phyloP scores from a whole-genome alignment of 2,329 filamentous ascomycete genomes.

The Alternaria triticina region DNA sequence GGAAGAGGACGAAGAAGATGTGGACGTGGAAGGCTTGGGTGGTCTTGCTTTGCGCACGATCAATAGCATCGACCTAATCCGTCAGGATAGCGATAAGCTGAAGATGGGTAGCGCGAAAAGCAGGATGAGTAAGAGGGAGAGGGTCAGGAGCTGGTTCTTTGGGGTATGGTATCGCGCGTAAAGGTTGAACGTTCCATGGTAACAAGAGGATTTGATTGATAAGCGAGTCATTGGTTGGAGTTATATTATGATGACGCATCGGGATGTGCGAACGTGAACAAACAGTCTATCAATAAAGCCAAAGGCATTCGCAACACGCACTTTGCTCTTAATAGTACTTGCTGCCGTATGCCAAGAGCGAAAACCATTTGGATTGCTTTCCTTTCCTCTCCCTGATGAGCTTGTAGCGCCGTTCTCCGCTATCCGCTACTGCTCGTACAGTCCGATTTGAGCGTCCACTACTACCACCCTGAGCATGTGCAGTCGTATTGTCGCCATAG shows the following conservation, averaged over 20 bases:
- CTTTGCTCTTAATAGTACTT: neutral
- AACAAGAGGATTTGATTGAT: neutral
- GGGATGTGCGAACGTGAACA: neutral
- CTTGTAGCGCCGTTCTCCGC: neutral
- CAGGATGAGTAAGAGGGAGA: neutral
- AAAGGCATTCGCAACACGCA: neutral
- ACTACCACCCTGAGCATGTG: neutral
- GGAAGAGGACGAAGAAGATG: neutral
- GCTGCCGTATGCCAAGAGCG: neutral
- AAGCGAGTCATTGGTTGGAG: neutral
- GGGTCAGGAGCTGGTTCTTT: neutral
- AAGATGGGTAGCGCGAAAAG: neutral
- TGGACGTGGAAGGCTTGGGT: neutral
- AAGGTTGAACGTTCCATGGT: neutral
- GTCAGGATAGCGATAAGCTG: neutral
- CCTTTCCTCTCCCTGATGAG: neutral
- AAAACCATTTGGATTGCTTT: neutral
- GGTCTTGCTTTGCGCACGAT: neutral
- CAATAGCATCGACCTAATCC: neutral
- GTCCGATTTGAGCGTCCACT: neutral
- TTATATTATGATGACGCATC: neutral
- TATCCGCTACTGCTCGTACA: neutral
- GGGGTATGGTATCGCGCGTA: neutral
- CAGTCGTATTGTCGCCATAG: neutral
- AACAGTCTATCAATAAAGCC: neutral